These are phyloP conservation scores for Tephrocybe sp. DNA, from an alignment of 768 basidiomycete genomes.

Conservation along the genomic window DNA sequence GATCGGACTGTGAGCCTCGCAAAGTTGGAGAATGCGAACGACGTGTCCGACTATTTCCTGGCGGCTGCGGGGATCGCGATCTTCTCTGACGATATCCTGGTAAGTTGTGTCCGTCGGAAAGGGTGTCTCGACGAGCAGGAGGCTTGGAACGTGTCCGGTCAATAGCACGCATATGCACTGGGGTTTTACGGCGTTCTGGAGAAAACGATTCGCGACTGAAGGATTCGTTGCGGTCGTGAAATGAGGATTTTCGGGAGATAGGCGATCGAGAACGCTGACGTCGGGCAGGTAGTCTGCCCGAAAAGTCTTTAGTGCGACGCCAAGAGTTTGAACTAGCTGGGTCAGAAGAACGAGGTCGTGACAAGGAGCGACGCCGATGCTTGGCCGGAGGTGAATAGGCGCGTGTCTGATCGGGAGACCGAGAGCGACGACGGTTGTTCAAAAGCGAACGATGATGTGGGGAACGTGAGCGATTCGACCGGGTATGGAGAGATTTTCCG, in stretches of 20 bases:
- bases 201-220: background rate
- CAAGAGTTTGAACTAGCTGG: background rate
- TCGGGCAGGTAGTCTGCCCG: background rate
- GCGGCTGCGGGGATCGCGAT: background rate
- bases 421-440: constrained; percentile 6
- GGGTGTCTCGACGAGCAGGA: background rate
- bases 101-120: background rate
- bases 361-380: constrained; percentile 3
- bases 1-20: too few species aligned
- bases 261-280: constrained; percentile 1
- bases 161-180: constrained; percentile 12
- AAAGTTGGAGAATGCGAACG: too few species aligned
- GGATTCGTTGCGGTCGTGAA: background rate
- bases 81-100: background rate
- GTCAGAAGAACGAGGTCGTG: background rate
- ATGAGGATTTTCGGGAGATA: background rate
- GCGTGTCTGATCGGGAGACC: background rate
- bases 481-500: background rate
- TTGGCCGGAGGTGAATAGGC: constrained; percentile 4
- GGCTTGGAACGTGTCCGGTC: constrained; percentile 1
- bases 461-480: background rate
- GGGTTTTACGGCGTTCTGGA: constrained; percentile 3
- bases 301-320: background rate
- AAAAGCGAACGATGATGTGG: constrained; percentile 6
- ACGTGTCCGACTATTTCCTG: background rate